Conservation (phyloP, 495 filamentous ascomycete genomes). For the Hypomontagnella submonticulosa region DNA sequence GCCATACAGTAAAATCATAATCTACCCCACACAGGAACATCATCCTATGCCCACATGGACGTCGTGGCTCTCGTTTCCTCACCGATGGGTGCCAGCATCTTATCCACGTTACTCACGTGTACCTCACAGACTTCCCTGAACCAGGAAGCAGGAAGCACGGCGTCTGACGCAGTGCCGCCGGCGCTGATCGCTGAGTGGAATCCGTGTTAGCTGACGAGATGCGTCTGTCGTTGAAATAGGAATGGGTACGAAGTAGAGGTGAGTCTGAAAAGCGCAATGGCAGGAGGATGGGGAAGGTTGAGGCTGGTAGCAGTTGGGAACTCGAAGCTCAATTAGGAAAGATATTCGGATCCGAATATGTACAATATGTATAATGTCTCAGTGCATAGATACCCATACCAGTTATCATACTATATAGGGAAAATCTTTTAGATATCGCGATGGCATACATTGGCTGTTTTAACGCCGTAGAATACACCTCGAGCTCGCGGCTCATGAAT, state of each 20-base stretch:
- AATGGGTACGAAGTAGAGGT: constrained; percentile 28
- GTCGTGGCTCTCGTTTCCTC: constrained; percentile 41
- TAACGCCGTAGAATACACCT: constrained; percentile 1
- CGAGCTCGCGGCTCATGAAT: constrained; percentile 1
- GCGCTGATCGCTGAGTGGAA: constrained; percentile 15
- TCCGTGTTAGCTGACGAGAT: constrained; percentile 17
- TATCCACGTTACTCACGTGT: constrained; percentile 41
- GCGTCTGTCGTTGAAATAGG: constrained; percentile 34
- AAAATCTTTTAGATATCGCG: constrained; percentile 20
- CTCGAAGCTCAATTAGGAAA: constrained; percentile 36
- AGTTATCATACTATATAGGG: constrained; percentile 16
- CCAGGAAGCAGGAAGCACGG: constrained; percentile 22
- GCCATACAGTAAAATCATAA: constrained; percentile 28
- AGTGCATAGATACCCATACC: constrained; percentile 14
- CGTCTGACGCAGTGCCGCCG: constrained; percentile 33
- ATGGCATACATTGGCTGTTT: constrained; percentile 10
- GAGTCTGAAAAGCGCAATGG: constrained; percentile 20
- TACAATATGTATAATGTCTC: constrained; percentile 25
- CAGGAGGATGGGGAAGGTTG: constrained; percentile 35
- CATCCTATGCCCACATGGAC: constrained; percentile 36
- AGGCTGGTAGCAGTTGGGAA: constrained; percentile 41
- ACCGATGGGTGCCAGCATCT: constrained; percentile 45
- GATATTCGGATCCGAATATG: constrained; percentile 32
- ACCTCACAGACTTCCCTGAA: constrained; percentile 32
- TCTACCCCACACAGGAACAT: constrained; percentile 36